Percentiles rank a stretch among this genome's conserved stretches.
phyloP scores from a whole-genome alignment of 306 rosid species.

The Medicago arabica region DNA sequence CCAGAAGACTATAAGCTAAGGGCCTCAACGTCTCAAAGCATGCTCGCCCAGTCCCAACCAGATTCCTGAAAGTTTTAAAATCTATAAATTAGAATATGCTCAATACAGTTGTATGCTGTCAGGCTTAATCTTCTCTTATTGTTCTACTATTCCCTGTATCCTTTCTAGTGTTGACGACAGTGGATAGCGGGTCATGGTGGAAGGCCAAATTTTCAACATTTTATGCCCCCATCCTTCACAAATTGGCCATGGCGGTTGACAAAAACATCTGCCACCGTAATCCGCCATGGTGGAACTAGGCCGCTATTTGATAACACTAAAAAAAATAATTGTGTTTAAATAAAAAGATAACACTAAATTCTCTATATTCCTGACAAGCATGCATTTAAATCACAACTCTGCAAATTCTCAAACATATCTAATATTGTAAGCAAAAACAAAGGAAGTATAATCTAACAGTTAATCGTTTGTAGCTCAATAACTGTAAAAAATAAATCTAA shows the following conservation, averaged over 20 bases:
- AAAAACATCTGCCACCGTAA: neutral
- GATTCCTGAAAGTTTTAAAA: constrained; percentile 64
- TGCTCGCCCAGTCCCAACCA: constrained; percentile 96
- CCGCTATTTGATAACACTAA: neutral
- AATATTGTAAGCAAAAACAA: constrained; percentile 23
- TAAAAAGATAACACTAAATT: neutral
- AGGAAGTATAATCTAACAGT: constrained; percentile 20
- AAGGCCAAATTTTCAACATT: neutral
- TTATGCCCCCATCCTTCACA: neutral
- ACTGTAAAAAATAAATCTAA: constrained; percentile 1
- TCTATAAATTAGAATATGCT: constrained; percentile 38
- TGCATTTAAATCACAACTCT: constrained; percentile 29
- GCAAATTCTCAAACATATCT: constrained; percentile 7
- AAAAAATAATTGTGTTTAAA: too few relatives aligned
- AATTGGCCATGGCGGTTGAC: neutral
- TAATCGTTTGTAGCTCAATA: constrained; percentile 15
- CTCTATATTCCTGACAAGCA: constrained; percentile 32
- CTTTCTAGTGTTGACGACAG: neutral
- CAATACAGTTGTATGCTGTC: constrained; percentile 27
- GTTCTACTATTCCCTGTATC: neutral
- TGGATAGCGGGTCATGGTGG: neutral
- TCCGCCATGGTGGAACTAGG: neutral
- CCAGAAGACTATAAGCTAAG: constrained; percentile 94
- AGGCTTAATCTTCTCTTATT: neutral
- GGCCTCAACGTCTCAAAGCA: constrained; percentile 98